Conservation (phyloP, 2,329 filamentous ascomycete species). For the Microcyclospora tardicrescens region DNA sequence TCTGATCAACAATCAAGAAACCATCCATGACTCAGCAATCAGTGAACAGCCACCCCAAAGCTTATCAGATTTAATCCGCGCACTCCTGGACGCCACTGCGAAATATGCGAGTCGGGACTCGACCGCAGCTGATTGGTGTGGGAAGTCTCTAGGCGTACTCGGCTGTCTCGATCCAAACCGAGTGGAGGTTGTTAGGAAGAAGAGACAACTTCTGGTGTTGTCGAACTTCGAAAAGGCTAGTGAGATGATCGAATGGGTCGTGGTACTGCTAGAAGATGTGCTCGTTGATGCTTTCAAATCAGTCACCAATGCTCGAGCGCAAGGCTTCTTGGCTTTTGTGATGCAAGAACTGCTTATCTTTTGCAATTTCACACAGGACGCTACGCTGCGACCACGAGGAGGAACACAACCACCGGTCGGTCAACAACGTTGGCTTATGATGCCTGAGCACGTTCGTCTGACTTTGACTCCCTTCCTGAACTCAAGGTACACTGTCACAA, state of each 20-base stretch:
- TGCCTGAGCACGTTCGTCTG: constrained; percentile 67
- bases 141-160: constrained; percentile 73
- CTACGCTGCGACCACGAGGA: constrained; percentile 35
- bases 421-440: constrained; percentile 60
- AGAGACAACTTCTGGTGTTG: constrained; percentile 70
- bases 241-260: constrained; percentile 74
- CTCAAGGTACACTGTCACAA: constrained; percentile 65
- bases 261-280: constrained; percentile 75
- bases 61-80: constrained; percentile 57
- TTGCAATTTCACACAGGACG: constrained; percentile 55
- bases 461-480: constrained; percentile 77
- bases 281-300: constrained; percentile 86
- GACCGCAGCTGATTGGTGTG: constrained; percentile 59
- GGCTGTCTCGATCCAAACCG: constrained; percentile 87
- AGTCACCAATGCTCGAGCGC: constrained; percentile 71
- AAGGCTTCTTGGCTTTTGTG: constrained; percentile 83
- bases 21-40: constrained; percentile 65
- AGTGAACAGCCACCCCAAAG: constrained; percentile 73
- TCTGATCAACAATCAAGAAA: constrained; percentile 58
- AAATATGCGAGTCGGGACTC: constrained; percentile 59
- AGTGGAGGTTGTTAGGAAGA: constrained; percentile 65
- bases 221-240: constrained; percentile 69
- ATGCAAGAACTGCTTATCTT: constrained; percentile 84
- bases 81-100: constrained; percentile 72
- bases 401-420: constrained; percentile 45